A percentile compares a stretch with the other conserved stretches of the same genome.
Conservation (phyloP, 139 green algal genomes). For the Chlamydomonas sphaeroides region DNA sequence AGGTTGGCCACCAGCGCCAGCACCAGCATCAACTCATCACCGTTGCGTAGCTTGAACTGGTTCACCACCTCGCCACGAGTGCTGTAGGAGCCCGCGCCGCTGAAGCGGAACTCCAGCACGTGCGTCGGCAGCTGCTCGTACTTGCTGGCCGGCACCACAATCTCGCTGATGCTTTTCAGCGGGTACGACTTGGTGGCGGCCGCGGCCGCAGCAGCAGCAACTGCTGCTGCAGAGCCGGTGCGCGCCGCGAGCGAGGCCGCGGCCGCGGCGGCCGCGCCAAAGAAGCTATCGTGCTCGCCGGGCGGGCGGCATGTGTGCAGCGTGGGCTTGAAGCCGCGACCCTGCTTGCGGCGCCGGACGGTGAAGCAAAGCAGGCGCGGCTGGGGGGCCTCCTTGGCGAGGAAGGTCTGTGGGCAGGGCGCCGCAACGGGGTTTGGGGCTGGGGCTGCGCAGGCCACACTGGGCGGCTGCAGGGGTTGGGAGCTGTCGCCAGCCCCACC, state of each 20-base stretch:
- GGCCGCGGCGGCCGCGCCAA: not conserved
- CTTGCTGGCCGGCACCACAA: conserved; percentile 17
- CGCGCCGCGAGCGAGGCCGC: no score
- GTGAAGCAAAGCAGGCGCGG: conserved; percentile 43
- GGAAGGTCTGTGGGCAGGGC: conserved; percentile 27
- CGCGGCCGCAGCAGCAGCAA: not conserved
- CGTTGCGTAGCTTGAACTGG: conserved; percentile 7
- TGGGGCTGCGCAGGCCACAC: not conserved
- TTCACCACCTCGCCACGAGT: not conserved
- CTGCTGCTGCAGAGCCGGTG: not conserved
- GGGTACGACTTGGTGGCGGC: conserved; percentile 6
- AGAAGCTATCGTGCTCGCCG: no score
- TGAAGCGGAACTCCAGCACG: conserved; percentile 29
- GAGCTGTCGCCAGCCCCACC: conserved; percentile 20
- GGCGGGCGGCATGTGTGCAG: conserved; percentile 18
- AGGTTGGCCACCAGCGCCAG: conserved; percentile 21
- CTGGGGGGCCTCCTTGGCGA: conserved; percentile 30
- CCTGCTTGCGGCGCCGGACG: conserved; percentile 25
- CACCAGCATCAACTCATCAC: conserved; percentile 19
- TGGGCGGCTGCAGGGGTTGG: not conserved
- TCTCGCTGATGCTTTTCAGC: conserved; percentile 27
- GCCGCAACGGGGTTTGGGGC: not conserved
- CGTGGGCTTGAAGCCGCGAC: conserved; percentile 37
- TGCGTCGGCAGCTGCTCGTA: conserved; percentile 16
- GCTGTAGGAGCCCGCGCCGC: conserved; percentile 15